Evolutionary conservation across 257 asterid genomes (phyloP), one percentile per base, ranked within the genome.

Genomic region (Solanum sitiens): DNA sequence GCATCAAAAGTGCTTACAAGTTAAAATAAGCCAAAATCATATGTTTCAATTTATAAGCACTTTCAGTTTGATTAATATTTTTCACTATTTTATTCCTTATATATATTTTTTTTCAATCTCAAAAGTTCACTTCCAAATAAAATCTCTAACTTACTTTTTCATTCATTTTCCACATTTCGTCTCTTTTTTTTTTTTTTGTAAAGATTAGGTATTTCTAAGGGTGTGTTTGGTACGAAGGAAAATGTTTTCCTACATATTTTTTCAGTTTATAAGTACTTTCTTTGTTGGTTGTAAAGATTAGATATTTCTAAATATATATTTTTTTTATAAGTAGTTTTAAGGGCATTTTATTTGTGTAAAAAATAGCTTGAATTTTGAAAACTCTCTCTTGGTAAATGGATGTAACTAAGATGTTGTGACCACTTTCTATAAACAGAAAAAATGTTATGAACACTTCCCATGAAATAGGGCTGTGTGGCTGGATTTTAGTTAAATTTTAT

Each of bases 401-500:
- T 56, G 25, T 20, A 56, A 56, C 25, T 56, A 11, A 56, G 65
- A 56, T 18, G n/a, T 18, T 18, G 65, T 56, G 67, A 59, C 25
- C 67, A 7, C 67, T 59, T 59, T 20, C 67, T 3, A 59, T 20
- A 20, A 59, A 39, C 15, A 47, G 32, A 35, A 75, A 32, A 61
- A 39, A 70, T 10, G 63, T 5, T 32, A 20, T 56, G 87, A 86
- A 20, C 35, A 87, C 79, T 85, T 89, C 76, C 74, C 89, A 9
- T 76, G 93, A 93, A 92, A 91, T 89, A 32, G 63, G 80, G 44
- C 35, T 53, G 90, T 76, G 88, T 53, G 83, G 59, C 61, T 61
- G 53, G 93, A 94, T 88, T 88, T 87, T 88, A 70, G 86, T 35
- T 11, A 74, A 84, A 44, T 82, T 70, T 47, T 71, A 13, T 23